A percentile compares a stretch with the other conserved stretches of the same genome.
These are phyloP conservation scores for Fimicolochytrium jonesii DNA, from an alignment of 192 early-diverging fungal genomes.

Conservation along the genomic window DNA sequence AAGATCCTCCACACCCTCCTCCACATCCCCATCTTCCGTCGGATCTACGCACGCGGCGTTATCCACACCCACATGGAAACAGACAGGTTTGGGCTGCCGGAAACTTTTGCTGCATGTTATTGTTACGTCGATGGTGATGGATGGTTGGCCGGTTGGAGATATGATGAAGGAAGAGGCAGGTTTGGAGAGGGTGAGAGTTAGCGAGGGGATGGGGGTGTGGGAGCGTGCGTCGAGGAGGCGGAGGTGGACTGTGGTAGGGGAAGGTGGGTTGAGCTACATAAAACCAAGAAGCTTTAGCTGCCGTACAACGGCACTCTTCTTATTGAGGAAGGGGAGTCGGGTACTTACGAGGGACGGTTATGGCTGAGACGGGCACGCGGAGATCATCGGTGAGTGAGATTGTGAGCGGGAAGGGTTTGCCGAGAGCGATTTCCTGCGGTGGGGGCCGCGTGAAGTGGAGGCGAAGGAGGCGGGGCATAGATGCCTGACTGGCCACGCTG, in stretches of 20 bases:
- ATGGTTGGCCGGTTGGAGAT: too few relatives aligned
- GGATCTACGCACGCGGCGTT: too few relatives aligned
- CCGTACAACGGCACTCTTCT: not conserved
- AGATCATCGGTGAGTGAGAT: conserved; percentile 13
- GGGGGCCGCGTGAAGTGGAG: conserved; percentile 6
- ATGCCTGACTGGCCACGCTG: too few relatives aligned
- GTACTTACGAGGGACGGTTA: conserved; percentile 8
- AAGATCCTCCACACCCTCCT: not conserved
- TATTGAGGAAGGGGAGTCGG: too few relatives aligned
- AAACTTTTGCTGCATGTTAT: too few relatives aligned
- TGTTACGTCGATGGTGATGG: too few relatives aligned
- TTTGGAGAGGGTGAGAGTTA: too few relatives aligned
- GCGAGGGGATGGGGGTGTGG: not conserved
- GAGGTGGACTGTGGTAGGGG: not conserved
- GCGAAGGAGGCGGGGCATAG: conserved; percentile 11
- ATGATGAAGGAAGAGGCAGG: too few relatives aligned
- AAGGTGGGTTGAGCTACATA: not conserved
- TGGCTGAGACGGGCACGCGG: conserved; percentile 1
- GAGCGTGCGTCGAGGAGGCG: not conserved
- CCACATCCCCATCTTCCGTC: not conserved
- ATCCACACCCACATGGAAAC: too few relatives aligned
- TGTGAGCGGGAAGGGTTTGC: not conserved
- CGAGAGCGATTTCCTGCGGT: not conserved
- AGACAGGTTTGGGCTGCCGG: too few relatives aligned
- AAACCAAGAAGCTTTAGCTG: not conserved